Conservation (phyloP, 2,329 filamentous ascomycete genomes). For the Xylaria digitata region DNA sequence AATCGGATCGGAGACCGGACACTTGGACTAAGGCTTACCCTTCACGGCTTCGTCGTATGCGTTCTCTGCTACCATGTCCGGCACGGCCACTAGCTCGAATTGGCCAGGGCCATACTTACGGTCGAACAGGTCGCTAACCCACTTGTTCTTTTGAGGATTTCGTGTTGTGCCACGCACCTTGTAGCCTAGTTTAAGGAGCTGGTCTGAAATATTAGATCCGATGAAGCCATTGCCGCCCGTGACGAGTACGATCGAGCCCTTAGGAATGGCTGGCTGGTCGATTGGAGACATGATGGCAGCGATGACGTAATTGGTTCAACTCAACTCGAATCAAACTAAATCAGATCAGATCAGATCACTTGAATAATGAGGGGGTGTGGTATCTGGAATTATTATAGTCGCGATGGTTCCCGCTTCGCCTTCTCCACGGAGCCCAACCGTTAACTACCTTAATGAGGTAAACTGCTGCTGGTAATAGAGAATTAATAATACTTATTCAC, state of each 20-base stretch:
- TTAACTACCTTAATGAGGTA: no score
- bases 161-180: slow-evolving; percentile 54
- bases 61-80: slow-evolving; percentile 35
- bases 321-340: no score
- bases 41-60: slow-evolving; percentile 38
- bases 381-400: no score
- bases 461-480: no score
- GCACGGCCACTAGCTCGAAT: slow-evolving; percentile 38
- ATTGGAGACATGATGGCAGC: slow-evolving; percentile 24
- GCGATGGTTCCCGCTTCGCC: no score
- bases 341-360: no score
- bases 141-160: slow-evolving; percentile 33
- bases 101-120: slow-evolving; percentile 38
- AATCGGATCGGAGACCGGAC: no score
- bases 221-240: slow-evolving; percentile 58
- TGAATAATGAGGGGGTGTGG: no score
- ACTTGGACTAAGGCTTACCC: slow-evolving; percentile 18
- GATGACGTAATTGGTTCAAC: no score
- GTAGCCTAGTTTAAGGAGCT: slow-evolving; percentile 55
- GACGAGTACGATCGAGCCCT: slow-evolving; percentile 53
- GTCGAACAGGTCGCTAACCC: slow-evolving; percentile 38
- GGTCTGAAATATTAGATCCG: slow-evolving; percentile 54
- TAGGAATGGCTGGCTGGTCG: slow-evolving; percentile 32
- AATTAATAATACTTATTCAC: no score
- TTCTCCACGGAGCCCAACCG: no score